Conservation (phyloP, 352 stramenopile genomes). For the Globisporangium okanoganense region DNA sequence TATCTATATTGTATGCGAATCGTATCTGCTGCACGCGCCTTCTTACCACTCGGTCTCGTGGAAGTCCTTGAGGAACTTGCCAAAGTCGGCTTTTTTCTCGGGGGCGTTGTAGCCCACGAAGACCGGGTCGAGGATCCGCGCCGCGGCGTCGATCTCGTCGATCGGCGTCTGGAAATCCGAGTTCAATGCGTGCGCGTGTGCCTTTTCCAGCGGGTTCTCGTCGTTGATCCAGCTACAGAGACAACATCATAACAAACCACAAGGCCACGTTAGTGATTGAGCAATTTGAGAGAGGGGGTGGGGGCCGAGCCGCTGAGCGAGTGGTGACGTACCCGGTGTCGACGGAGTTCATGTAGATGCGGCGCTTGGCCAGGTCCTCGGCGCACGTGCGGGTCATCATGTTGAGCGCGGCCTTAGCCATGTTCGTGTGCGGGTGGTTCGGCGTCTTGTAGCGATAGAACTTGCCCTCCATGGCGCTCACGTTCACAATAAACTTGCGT, state of each 20-base stretch:
- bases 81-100: slow-evolving; percentile 48
- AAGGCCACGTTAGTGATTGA: slow-evolving; percentile 2
- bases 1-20: too few relatives aligned
- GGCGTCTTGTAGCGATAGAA: slow-evolving; percentile 97
- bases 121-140: slow-evolving; percentile 94
- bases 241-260: slow-evolving; percentile 4
- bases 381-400: slow-evolving; percentile 98
- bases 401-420: slow-evolving; percentile 97
- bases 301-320: background rate
- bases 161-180: slow-evolving; percentile 97
- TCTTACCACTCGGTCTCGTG: slow-evolving; percentile 87
- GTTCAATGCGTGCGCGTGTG: slow-evolving; percentile 85
- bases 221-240: slow-evolving; percentile 95
- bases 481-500: slow-evolving; percentile 95
- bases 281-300: slow-evolving; percentile 8
- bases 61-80: slow-evolving; percentile 89
- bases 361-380: slow-evolving; percentile 91
- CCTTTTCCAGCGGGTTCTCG: slow-evolving; percentile 95
- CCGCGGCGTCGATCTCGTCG: slow-evolving; percentile 95
- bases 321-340: slow-evolving; percentile 88
- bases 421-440: slow-evolving; percentile 98
- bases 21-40: background rate
- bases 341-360: slow-evolving; percentile 98
- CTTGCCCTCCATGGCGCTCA: slow-evolving; percentile 98
- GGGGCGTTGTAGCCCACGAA: slow-evolving; percentile 83